Conservation (phyloP, 331 rosid genomes). For the Phaseolus coccineus region DNA sequence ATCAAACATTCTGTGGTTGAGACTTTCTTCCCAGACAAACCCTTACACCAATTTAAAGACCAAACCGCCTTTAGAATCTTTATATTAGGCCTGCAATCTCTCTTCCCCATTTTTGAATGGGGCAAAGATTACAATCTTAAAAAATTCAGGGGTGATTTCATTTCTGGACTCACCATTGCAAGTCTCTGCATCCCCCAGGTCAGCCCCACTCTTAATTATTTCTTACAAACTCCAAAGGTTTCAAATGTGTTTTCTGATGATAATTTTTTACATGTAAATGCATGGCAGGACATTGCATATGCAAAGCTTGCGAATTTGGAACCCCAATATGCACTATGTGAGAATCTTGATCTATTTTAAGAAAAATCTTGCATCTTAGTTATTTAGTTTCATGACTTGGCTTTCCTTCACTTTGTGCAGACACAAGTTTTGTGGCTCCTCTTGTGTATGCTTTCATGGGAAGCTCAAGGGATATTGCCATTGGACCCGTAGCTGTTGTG, state of each 20-base stretch:
- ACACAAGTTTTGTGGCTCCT: constrained; percentile 86
- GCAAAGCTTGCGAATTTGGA: constrained; percentile 85
- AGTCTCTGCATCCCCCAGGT: constrained; percentile 96
- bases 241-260: constrained; percentile 1
- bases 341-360: constrained; percentile 46
- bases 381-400: constrained; percentile 7
- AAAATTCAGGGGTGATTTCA: constrained; percentile 73
- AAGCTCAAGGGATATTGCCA: constrained; percentile 89
- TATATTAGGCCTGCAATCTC: constrained; percentile 53
- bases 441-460: constrained; percentile 93
- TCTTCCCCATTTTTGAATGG: constrained; percentile 82
- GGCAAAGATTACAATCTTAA: constrained; percentile 52
- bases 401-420: constrained; percentile 48
- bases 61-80: constrained; percentile 51
- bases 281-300: constrained; percentile 80
- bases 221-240: no score
- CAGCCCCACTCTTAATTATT: no score
- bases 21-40: constrained; percentile 80
- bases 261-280: neutral
- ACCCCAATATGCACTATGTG: constrained; percentile 71
- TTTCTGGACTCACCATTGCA: constrained; percentile 91
- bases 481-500: constrained; percentile 95
- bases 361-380: neutral
- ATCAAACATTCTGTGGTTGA: constrained; percentile 54
- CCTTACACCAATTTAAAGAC: constrained; percentile 62